Conservation (phyloP, 83 land plant species). For the Picea abies region DNA sequence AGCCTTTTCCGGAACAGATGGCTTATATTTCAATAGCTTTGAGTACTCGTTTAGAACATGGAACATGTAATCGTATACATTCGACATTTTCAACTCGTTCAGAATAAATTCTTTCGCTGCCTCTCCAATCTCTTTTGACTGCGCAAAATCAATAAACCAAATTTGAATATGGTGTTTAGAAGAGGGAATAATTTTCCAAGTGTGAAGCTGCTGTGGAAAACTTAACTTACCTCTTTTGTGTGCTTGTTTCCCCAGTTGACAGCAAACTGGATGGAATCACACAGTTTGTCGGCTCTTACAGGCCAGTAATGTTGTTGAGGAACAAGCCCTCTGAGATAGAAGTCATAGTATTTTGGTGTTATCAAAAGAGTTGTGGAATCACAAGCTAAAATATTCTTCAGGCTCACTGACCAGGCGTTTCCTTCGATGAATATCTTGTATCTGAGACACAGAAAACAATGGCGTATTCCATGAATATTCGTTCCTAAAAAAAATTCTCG, state of each 20-base stretch:
- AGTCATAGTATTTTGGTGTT: constrained; percentile 35
- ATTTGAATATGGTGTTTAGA: no score
- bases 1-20: no score
- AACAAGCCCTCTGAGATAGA: constrained; percentile 44
- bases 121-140: constrained; percentile 35
- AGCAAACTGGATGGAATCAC: constrained; percentile 41
- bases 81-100: constrained; percentile 32
- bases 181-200: no score
- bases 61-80: neutral
- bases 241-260: constrained; percentile 59
- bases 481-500: no score
- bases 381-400: constrained; percentile 27
- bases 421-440: constrained; percentile 63
- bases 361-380: constrained; percentile 38
- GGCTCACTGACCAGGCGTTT: constrained; percentile 45
- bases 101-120: constrained; percentile 28
- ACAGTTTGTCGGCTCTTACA: constrained; percentile 20
- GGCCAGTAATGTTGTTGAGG: constrained; percentile 53
- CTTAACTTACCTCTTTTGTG: constrained; percentile 16
- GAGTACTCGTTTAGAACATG: no score
- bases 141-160: neutral
- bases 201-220: no score
- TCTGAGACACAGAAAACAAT: constrained; percentile 17
- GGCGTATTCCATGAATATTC: no score
- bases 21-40: no score